These are phyloP conservation scores for Chlorella sp. DNA, from an alignment of 139 green algal species.

Conservation along the genomic window DNA sequence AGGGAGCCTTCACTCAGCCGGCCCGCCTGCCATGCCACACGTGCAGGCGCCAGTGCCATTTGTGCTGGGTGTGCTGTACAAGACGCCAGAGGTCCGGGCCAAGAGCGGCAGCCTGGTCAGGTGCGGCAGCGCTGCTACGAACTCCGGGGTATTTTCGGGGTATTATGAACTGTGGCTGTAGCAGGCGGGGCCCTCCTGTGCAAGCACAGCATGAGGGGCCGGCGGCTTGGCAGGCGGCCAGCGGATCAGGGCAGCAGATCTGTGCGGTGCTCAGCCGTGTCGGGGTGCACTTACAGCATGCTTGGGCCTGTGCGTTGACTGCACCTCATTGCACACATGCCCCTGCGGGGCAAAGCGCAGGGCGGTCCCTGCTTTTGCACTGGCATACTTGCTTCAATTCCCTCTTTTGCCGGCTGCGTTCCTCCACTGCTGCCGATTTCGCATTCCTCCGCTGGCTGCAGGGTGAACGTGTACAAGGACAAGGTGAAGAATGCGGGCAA, in stretches of 20 bases:
- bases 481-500: constrained; percentile 50
- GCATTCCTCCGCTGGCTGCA: constrained; percentile 24
- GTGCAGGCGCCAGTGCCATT: constrained; percentile 75
- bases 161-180: too few relatives aligned
- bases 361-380: neutral
- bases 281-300: too few relatives aligned
- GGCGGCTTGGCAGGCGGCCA: too few relatives aligned
- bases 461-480: constrained; percentile 92
- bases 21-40: neutral
- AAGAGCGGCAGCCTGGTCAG: constrained; percentile 27
- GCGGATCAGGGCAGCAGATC: too few relatives aligned
- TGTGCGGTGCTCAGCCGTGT: too few relatives aligned
- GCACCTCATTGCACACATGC: neutral
- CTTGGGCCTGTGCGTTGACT: too few relatives aligned
- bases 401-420: neutral
- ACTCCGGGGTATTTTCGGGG: too few relatives aligned
- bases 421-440: neutral
- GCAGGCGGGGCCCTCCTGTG: too few relatives aligned
- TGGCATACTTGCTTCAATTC: neutral
- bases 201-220: too few relatives aligned
- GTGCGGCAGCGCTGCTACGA: too few relatives aligned
- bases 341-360: neutral
- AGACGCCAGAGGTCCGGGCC: constrained; percentile 81
- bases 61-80: constrained; percentile 86
- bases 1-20: too few relatives aligned